Evolutionary conservation across 352 stramenopile species (phyloP).

Genomic region (Phytophthora gonapodyides): DNA sequence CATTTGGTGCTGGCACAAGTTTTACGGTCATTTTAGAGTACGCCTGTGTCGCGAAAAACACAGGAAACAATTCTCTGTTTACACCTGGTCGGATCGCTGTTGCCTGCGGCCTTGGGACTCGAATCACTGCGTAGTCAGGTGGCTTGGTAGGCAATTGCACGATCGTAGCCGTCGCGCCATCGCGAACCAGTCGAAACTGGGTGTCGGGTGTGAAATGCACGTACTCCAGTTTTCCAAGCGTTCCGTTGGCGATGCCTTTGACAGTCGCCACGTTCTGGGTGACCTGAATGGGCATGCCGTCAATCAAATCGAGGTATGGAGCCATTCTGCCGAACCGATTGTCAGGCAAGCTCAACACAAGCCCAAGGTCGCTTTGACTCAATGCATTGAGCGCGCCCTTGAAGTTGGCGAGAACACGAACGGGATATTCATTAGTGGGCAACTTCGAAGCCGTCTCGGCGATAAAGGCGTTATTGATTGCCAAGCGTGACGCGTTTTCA

Average conservation of each 20-base stretch:
- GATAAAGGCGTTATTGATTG: slow-evolving; percentile 1
- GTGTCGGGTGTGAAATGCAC: not conserved
- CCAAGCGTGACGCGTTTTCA: slow-evolving; percentile 1
- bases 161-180: not conserved
- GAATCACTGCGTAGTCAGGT: no score
- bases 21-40: not conserved
- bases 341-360: not conserved
- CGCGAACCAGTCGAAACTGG: slow-evolving; percentile 10
- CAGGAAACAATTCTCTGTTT: no score
- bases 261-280: slow-evolving; percentile 11
- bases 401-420: slow-evolving; percentile 4
- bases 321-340: slow-evolving; percentile 12
- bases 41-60: not conserved
- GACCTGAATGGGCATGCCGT: slow-evolving; percentile 28
- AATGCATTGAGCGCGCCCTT: not conserved
- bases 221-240: not conserved
- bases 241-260: slow-evolving; percentile 4
- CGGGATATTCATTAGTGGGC: not conserved
- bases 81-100: no score
- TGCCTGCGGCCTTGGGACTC: no score
- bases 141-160: slow-evolving; percentile 5
- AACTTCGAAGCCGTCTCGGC: not conserved
- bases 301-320: slow-evolving; percentile 19
- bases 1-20: not conserved
- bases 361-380: not conserved